Conservation (phyloP, 371 early-diverging fungal species). For the Mucor sp. region DNA sequence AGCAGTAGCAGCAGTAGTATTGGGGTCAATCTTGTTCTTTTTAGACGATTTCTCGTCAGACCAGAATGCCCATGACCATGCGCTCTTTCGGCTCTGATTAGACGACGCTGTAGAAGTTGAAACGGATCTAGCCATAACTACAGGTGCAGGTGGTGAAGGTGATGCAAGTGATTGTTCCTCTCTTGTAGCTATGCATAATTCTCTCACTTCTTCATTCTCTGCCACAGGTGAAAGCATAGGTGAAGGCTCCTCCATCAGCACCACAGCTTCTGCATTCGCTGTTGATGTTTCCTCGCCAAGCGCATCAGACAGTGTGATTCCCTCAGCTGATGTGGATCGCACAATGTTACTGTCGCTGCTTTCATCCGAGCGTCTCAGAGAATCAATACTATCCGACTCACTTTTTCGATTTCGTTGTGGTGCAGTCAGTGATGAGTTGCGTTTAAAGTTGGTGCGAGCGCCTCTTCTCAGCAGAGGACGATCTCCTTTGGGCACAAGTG, state of each 20-base stretch:
- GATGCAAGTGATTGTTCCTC: background rate
- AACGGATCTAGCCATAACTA: slow-evolving; percentile 6
- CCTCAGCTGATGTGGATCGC: background rate
- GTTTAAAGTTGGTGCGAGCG: slow-evolving; percentile 54
- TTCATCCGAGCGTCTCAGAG: background rate
- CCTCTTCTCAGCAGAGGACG: slow-evolving; percentile 50
- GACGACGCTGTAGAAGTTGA: slow-evolving; percentile 6
- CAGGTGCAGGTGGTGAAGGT: background rate
- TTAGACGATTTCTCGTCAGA: slow-evolving; percentile 34
- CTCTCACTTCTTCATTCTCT: slow-evolving; percentile 10
- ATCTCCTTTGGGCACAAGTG: slow-evolving; percentile 51
- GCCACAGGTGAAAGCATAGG: slow-evolving; percentile 4
- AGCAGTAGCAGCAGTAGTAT: background rate
- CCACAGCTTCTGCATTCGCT: background rate
- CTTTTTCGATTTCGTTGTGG: slow-evolving; percentile 13
- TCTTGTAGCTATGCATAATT: slow-evolving; percentile 10
- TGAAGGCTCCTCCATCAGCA: background rate
- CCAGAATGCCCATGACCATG: slow-evolving; percentile 48
- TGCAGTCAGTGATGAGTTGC: slow-evolving; percentile 37
- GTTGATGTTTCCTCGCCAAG: background rate
- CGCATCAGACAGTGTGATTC: background rate
- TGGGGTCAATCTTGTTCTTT: slow-evolving; percentile 25
- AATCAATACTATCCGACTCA: slow-evolving; percentile 13
- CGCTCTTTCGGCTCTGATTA: slow-evolving; percentile 16
- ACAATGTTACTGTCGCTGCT: background rate